A percentile compares a stretch with the other conserved stretches of the same genome.
These are phyloP conservation scores for Zygotorulaspora florentina DNA, from an alignment of 805 yeast genomes.

Conservation along the genomic window DNA sequence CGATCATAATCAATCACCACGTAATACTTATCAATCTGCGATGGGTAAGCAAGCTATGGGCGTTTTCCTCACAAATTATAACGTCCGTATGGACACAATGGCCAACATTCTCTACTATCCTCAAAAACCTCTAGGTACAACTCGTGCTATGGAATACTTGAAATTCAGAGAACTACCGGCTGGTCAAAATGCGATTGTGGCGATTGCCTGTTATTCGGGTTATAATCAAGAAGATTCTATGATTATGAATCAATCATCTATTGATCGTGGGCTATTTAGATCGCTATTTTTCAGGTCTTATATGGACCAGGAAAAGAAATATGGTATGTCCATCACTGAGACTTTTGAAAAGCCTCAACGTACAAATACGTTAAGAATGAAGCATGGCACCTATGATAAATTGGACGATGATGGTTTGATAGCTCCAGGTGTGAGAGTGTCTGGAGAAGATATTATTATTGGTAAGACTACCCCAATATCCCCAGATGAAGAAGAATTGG, in stretches of 20 bases:
- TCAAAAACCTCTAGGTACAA: conserved; percentile 96
- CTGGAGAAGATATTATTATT: conserved; percentile 97
- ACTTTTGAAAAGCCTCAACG: conserved; percentile 97
- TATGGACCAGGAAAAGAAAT: conserved; percentile 97
- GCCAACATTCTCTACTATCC: conserved; percentile 96
- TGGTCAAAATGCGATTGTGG: conserved; percentile 98
- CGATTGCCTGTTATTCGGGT: conserved; percentile 96
- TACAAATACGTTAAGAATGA: conserved; percentile 88
- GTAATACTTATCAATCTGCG: conserved; percentile 98
- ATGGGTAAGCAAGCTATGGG: conserved; percentile 99
- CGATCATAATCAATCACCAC: conserved; percentile 98
- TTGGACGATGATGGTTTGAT: conserved; percentile 97
- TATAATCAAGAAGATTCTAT: conserved; percentile 99
- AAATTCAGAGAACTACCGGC: conserved; percentile 98
- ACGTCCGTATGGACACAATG: conserved; percentile 99
- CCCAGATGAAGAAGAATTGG: conserved; percentile 98
- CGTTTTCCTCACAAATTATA: conserved; percentile 89
- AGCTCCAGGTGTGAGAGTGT: conserved; percentile 97
- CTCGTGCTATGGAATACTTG: conserved; percentile 95
- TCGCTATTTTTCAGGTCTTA: conserved; percentile 94
- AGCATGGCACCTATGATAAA: conserved; percentile 97
- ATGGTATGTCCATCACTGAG: conserved; percentile 97
- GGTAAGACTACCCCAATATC: conserved; percentile 99
- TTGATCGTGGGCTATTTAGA: conserved; percentile 94
- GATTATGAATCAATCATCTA: conserved; percentile 98